Evolutionary conservation across 352 stramenopile genomes (phyloP), one percentile per base, ranked within the genome.

Genomic region (Pythium grandisporangium): DNA sequence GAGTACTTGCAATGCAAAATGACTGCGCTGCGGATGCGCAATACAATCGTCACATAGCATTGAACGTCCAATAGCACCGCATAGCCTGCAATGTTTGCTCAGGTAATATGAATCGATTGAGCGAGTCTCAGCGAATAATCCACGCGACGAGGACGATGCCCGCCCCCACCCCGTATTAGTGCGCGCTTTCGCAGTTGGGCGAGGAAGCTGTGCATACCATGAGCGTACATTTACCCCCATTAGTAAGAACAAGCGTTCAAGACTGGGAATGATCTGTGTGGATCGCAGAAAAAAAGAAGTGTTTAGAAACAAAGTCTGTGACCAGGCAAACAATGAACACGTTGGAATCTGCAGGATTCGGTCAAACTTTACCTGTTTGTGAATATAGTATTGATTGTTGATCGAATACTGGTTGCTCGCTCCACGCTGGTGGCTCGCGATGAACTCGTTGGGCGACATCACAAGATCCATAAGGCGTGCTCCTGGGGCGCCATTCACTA

Each of bases 331-430:
- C n/a, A n/a, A n/a, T n/a, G n/a, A n/a, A n/a, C n/a, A n/a, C n/a
- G n/a, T n/a, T n/a, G n/a, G n/a, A n/a, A n/a, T n/a, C n/a, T n/a
- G n/a, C n/a, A n/a, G n/a, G n/a, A n/a, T n/a, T n/a, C n/a, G n/a
- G n/a, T n/a, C n/a, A n/a, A n/a, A n/a, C n/a, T n/a, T n/a, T 19
- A 37, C 32, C 11, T 93, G 80, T 48, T 96, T 96, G 45, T 85
- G 67, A 48, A 96, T 92, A 60, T 97, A 97, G 65, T 97, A 97
- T 51, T 95, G 78, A 41, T 89, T 79, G 52, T 97, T 96, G 48
- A 96, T 62, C n/a, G 61, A 66, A 45, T 78, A 52, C 45, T 25
- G 63, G 70, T 17, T 56, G 34, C 42, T 55, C 11, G 29, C 36
- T 10, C 45, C 19, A 33, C 42, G 53, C 54, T 26, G 53, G 33